Percentiles rank a stretch among this genome's conserved stretches.
Conservation (phyloP, 1,284 basidiomycete genomes). For the Microbotryum saponariae region DNA sequence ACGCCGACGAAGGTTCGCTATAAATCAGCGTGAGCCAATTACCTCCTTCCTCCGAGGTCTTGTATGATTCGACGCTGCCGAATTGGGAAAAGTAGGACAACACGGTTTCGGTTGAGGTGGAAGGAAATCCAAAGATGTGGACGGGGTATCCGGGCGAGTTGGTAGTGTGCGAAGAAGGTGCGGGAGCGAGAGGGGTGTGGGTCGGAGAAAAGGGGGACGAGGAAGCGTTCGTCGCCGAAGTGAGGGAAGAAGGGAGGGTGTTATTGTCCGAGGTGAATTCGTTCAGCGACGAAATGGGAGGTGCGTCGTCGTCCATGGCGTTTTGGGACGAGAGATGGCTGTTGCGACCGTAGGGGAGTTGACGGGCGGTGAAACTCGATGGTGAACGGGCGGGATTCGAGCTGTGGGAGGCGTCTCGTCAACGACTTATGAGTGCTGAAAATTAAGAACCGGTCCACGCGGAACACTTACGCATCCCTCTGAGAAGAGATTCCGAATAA, state of each 20-base stretch:
- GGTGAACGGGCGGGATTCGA: too few relatives aligned
- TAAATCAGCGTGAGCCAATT: slow-evolving; percentile 46
- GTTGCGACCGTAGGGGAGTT: slow-evolving; percentile 31
- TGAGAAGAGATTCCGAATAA: slow-evolving; percentile 14
- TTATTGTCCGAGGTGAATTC: slow-evolving; percentile 14
- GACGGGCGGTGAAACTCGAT: not conserved
- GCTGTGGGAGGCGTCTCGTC: not conserved
- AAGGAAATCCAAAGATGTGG: slow-evolving; percentile 37
- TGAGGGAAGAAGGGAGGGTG: slow-evolving; percentile 1
- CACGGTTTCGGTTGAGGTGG: slow-evolving; percentile 27
- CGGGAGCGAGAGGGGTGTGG: slow-evolving; percentile 5
- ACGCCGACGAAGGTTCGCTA: slow-evolving; percentile 57
- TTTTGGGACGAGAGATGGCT: slow-evolving; percentile 10
- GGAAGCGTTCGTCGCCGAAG: slow-evolving; percentile 5
- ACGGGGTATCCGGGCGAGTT: slow-evolving; percentile 24
- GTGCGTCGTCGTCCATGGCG: slow-evolving; percentile 36
- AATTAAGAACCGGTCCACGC: not conserved
- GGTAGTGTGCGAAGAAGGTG: not conserved
- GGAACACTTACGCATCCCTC: slow-evolving; percentile 2
- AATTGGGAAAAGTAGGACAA: slow-evolving; percentile 33
- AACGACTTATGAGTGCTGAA: not conserved
- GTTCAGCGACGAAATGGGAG: slow-evolving; percentile 32
- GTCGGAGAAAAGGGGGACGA: slow-evolving; percentile 3
- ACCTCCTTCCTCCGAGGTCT: slow-evolving; percentile 30
- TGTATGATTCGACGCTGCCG: slow-evolving; percentile 29